Evolutionary conservation across 257 asterid genomes (phyloP), one percentile per base, ranked within the genome.

Genomic region (Ophiorrhiza pumila): DNA sequence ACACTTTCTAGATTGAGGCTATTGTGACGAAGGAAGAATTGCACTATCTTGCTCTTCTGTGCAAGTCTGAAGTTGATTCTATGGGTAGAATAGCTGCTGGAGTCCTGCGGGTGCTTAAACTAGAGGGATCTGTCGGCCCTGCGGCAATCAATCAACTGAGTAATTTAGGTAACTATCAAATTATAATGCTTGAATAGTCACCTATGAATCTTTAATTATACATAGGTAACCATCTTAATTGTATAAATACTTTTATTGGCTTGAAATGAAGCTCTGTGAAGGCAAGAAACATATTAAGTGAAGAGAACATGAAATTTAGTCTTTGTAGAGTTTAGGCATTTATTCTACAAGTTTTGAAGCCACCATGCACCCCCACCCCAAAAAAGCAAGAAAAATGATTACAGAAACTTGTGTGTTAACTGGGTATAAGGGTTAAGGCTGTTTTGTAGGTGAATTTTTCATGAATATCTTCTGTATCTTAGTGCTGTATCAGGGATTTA

Each of bases 21-120:
- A 82, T 82, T 41, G 89, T 92, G 87, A 90, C 87, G 71, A 95
- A 91, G 85, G 96, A 88, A 62, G 98, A 92, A 81, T 85, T 95
- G 70, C 91, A 92, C 74, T 66, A 89, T 75, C 89, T 95, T 64
- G 81, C 84, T 76, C 59, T 70, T 61, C 81, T 95, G 80, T 87
- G 89, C 89, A 90, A 89, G 79, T 85, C 95, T 55, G 99, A 95
- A 88, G 88, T 92, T 61, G 94, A 89, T 41, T 95, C 99, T 41
- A 76, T 88, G 85, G 99, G 98, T 78, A 83, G 99, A 84, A 85
- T 95, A 70, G 83, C 91, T 64, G 98, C 97, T 74, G 96, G 96
- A 80, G 78, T 95, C 80, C 83, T 95, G 60, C 89, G 98, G 60
- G 85, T 92, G 74, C 97, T 95, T 83, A 92, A 92, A 80, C 85